These are phyloP conservation scores for Sphaerulina musiva DNA, from an alignment of 2,329 filamentous ascomycete genomes.

Conservation along the genomic window DNA sequence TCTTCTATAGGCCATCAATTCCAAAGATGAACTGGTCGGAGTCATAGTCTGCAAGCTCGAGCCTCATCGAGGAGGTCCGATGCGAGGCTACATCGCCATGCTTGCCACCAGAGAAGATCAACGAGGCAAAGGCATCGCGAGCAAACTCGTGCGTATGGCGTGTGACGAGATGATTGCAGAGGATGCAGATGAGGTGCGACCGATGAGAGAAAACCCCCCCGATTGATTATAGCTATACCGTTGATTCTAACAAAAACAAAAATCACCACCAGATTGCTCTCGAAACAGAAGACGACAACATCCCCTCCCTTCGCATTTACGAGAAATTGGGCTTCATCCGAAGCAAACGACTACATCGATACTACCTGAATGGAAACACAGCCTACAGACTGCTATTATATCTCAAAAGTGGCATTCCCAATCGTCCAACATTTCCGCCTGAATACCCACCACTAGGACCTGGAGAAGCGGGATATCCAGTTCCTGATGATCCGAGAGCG, in stretches of 20 bases:
- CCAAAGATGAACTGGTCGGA: slow-evolving; percentile 64
- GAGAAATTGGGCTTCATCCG: slow-evolving; percentile 86
- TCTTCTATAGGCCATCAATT: slow-evolving; percentile 43
- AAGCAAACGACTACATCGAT: slow-evolving; percentile 87
- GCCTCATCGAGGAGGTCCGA: slow-evolving; percentile 74
- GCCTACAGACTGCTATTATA: slow-evolving; percentile 83
- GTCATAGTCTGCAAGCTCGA: slow-evolving; percentile 95
- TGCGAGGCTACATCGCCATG: slow-evolving; percentile 97
- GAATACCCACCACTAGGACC: slow-evolving; percentile 23
- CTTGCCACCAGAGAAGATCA: slow-evolving; percentile 77
- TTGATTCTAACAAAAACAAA: neutral
- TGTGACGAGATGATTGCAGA: slow-evolving; percentile 83
- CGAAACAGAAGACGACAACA: slow-evolving; percentile 92
- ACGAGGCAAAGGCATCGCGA: slow-evolving; percentile 78
- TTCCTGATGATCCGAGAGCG: neutral
- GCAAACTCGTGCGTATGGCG: slow-evolving; percentile 77
- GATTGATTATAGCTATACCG: neutral
- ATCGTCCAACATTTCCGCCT: slow-evolving; percentile 33
- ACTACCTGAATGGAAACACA: slow-evolving; percentile 94
- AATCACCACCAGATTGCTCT: slow-evolving; percentile 59
- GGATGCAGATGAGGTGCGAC: slow-evolving; percentile 68
- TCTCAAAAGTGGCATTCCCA: slow-evolving; percentile 56
- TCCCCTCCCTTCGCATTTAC: slow-evolving; percentile 83
- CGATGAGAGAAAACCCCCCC: neutral
- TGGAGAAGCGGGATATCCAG: slow-evolving; percentile 9